Base-by-base conservation (phyloP, 192 early-diverging fungal species). In the Dispira simplex region DNA sequence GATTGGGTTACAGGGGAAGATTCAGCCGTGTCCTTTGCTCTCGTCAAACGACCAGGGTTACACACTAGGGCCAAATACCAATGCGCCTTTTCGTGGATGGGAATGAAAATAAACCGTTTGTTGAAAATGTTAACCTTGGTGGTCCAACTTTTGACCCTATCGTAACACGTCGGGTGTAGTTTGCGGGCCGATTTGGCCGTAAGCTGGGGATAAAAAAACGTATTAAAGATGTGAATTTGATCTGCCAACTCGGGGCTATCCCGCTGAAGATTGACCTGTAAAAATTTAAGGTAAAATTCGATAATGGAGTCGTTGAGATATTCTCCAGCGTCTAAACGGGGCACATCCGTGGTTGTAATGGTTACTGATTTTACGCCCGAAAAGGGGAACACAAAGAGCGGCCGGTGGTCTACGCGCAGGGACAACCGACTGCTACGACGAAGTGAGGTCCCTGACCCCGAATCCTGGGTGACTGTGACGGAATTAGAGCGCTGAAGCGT, bases 271-370 rank as follows among this genome's bases (percentile, higher is more conserved):
- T 39, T 39, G 6, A 39, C 32, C 32, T 39, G 32, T 32, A 62
- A 46, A 62, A 54, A 89, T 75, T 81, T 85, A 58, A 92, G 69
- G 52, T 86, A 90, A 69, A 92, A 91, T 65, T 95, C 92, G 63
- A 95, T 88, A 44, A 91, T 75, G 1, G 83, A 86, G 74, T 95
- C 92, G 74, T 95, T 95, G 48, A 95, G 75, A 70, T 88, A 95
- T 71, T 90, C 83, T 32, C 79, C 84, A 26, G 75, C 70, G 44
- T 81, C 66, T 62, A 93, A 70, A 27, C 90, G 75, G 26, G 65
- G 63, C 12, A 81, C 70, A 66, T 95, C 92, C 4, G 84, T 74
- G 6, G 73, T 73, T 0, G 73, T 74, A 1, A 94, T 71, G 0
- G 85, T 80, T 1, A 91, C 84, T 9, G 80, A 55, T 59, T 77